These are phyloP conservation scores for Aspergillus leporis DNA, from an alignment of 495 filamentous ascomycete genomes.

Conservation along the genomic window DNA sequence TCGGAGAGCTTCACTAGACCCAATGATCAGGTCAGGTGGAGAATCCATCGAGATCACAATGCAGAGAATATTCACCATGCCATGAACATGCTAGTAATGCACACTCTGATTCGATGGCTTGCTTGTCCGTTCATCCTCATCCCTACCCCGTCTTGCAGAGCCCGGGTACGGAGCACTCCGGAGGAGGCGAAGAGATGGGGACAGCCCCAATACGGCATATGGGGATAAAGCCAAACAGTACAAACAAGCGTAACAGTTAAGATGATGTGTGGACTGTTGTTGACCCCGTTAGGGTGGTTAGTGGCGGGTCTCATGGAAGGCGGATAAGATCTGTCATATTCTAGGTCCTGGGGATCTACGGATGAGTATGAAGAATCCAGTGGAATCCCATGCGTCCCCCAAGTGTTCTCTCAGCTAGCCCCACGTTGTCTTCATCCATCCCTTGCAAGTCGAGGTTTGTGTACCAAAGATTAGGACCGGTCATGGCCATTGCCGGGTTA, in stretches of 20 bases:
- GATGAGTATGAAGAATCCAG: conserved; percentile 24
- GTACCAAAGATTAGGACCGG: background rate
- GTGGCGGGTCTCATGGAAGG: conserved; percentile 17
- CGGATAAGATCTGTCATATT: conserved; percentile 47
- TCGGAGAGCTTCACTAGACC: conserved; percentile 9
- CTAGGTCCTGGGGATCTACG: conserved; percentile 21
- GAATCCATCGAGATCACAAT: conserved; percentile 3
- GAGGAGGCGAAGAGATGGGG: background rate
- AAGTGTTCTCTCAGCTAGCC: conserved; percentile 24
- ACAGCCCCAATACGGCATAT: background rate
- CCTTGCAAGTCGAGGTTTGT: background rate
- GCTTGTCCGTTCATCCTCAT: background rate
- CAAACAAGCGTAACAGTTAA: background rate
- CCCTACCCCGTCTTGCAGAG: background rate
- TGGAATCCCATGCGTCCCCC: conserved; percentile 8
- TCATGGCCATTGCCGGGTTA: background rate
- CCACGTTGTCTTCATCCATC: conserved; percentile 20
- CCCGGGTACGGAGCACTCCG: background rate
- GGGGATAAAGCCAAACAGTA: background rate
- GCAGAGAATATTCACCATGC: background rate
- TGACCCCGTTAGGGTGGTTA: conserved; percentile 4
- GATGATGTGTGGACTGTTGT: background rate
- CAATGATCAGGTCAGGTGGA: conserved; percentile 8
- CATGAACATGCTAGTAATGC: background rate
- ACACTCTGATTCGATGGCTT: background rate